A percentile compares a stretch with the other conserved stretches of the same genome.
These are phyloP conservation scores for Apocynum venetum DNA, from an alignment of 257 asterid genomes.

Conservation along the genomic window DNA sequence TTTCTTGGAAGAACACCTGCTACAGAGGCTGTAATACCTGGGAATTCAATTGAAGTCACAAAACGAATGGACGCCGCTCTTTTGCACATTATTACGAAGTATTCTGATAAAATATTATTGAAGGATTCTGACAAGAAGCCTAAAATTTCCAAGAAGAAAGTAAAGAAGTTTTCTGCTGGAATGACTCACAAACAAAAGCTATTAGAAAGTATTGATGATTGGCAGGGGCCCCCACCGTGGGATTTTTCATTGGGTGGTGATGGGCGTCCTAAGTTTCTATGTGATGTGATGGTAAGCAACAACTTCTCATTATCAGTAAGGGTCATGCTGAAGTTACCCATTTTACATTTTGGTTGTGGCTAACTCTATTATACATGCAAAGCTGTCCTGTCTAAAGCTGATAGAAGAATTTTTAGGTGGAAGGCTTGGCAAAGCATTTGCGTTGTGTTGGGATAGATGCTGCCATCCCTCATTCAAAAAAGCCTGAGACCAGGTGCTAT, in stretches of 20 bases:
- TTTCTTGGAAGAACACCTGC: conserved; percentile 27
- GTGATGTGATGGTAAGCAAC: conserved; percentile 81
- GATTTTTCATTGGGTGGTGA: conserved; percentile 74
- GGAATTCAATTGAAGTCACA: conserved; percentile 17
- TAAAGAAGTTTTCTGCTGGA: conserved; percentile 43
- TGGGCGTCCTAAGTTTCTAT: conserved; percentile 83
- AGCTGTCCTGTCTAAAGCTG: not conserved
- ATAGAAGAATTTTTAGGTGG: conserved; percentile 47
- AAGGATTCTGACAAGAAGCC: conserved; percentile 76
- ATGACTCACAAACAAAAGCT: conserved; percentile 33
- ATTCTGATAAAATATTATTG: conserved; percentile 66
- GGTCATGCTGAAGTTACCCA: conserved; percentile 1
- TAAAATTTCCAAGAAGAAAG: conserved; percentile 53
- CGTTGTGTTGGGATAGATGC: conserved; percentile 98
- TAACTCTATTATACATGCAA: not conserved
- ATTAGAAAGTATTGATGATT: conserved; percentile 42
- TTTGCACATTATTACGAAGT: conserved; percentile 44
- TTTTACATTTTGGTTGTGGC: not conserved
- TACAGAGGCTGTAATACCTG: conserved; percentile 32
- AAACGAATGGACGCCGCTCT: conserved; percentile 39
- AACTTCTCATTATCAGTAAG: not conserved
- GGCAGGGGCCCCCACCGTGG: conserved; percentile 92
- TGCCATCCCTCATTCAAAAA: conserved; percentile 68
- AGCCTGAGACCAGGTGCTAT: conserved; percentile 72
- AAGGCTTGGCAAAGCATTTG: conserved; percentile 92